These are phyloP conservation scores for Myxozyma udenii DNA, from an alignment of 805 yeast species.

Conservation along the genomic window DNA sequence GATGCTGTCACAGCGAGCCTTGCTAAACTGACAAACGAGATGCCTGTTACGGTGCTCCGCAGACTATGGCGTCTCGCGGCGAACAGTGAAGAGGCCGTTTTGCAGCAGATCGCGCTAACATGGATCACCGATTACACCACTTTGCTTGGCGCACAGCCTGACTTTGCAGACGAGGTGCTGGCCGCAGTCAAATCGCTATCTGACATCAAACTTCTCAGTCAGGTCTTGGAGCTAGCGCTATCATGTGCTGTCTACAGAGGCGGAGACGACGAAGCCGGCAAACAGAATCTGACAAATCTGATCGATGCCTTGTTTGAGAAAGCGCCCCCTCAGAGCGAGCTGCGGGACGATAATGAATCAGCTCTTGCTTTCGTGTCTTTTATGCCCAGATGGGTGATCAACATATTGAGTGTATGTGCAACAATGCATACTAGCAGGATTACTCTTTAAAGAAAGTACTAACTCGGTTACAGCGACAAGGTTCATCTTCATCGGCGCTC, in stretches of 20 bases:
- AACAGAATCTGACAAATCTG: conserved; percentile 4
- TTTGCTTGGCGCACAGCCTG: neutral
- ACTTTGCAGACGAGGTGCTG: conserved; percentile 10
- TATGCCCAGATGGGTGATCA: conserved; percentile 18
- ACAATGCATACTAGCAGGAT: neutral
- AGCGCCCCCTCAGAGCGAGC: conserved; percentile 2
- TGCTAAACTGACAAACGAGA: conserved; percentile 1
- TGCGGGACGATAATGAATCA: conserved; percentile 1
- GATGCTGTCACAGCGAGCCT: conserved; percentile 9
- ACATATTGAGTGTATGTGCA: conserved; percentile 14
- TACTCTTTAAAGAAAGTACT: neutral
- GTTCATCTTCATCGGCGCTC: conserved; percentile 14
- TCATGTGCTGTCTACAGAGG: conserved; percentile 5
- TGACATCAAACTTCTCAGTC: neutral
- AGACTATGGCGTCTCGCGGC: conserved; percentile 15
- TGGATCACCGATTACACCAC: conserved; percentile 12
- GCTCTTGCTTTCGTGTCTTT: conserved; percentile 11
- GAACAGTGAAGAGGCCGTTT: conserved; percentile 3
- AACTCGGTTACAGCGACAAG: conserved; percentile 9
- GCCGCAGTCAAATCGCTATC: conserved; percentile 1
- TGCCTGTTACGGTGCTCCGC: neutral
- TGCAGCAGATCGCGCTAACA: conserved; percentile 13
- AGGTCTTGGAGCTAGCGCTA: conserved; percentile 6
- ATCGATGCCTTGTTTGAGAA: conserved; percentile 17
- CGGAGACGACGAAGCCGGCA: conserved; percentile 7